Evolutionary conservation across 768 basidiomycete genomes (phyloP), one percentile per base, ranked within the genome.

Genomic region (Trametopsis cervina): DNA sequence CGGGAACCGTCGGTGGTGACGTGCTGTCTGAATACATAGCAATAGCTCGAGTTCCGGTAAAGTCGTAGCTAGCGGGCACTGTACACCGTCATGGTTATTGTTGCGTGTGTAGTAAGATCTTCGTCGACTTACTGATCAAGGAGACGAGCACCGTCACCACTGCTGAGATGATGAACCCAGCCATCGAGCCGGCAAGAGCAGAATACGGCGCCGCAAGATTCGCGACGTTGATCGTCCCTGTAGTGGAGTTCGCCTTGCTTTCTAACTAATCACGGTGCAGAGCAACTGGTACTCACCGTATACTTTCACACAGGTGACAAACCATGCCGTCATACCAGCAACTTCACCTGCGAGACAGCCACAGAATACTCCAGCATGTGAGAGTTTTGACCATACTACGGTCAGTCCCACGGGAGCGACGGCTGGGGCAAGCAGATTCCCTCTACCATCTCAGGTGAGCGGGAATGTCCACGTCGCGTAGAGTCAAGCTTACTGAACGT

Each of bases 301-400:
- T 42, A 73, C 74, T 54, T 76, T 74, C 69, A 66, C 71, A 50
- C 75, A 75, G 0, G 72, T 69, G 7, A 76, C 64, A 69, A 76
- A 73, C 73, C 74, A 77, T 17, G 74, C 73, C 0, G 69, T 36
- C 69, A 75, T 74, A 36, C 71, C 73, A 13, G 70, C 56, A 13
- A 60, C 52, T 6, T 69, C 70, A 1, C 74, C 74, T 2, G 63
- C 60, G 40, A 76, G 60, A 12, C 70, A 62, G 2, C 74, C 75
- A 27, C 57, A 53, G 24, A 73, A 58, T 0, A 75, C 67, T 13
- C 66, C 72, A 1, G 65, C 63, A 11, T 58, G 54, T 2, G 70
- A 69, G 13, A 76, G 56, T 51, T 74, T 75, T 26, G 67, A 65
- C 73, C 73, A 74, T 0, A 69, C 69, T 26, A 76, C 68, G 0